Percentiles rank a stretch among this genome's conserved stretches.
Conservation (phyloP, 179 eudicot genomes). For the Amaranthus tricolor region DNA sequence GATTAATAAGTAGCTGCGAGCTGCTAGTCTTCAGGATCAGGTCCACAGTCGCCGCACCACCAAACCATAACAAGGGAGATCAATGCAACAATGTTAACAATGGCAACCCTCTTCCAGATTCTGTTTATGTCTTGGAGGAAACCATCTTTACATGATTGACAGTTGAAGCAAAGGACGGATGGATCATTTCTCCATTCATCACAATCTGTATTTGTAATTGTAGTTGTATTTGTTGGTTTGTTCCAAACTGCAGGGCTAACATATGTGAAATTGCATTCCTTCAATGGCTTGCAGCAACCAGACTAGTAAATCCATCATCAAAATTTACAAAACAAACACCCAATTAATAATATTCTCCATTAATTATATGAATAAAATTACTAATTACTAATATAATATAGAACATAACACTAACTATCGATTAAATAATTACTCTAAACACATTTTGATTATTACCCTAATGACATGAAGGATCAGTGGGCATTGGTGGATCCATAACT, state of each 20-base stretch:
- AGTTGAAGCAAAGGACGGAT: background rate
- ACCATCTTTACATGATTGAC: constrained; percentile 14
- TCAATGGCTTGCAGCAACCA: constrained; percentile 10
- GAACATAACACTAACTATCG: too few relatives aligned
- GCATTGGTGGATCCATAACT: too few relatives aligned
- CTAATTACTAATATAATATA: too few relatives aligned
- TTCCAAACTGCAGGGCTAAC: background rate
- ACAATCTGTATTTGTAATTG: background rate
- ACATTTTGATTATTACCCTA: too few relatives aligned
- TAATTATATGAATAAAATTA: too few relatives aligned
- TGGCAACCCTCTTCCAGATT: constrained; percentile 3
- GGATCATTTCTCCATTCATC: constrained; percentile 1
- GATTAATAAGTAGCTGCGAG: too few relatives aligned
- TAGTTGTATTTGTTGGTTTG: background rate
- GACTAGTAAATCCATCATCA: background rate
- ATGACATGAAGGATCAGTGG: too few relatives aligned
- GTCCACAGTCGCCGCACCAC: constrained; percentile 12
- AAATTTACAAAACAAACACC: too few relatives aligned
- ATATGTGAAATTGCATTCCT: constrained; percentile 3
- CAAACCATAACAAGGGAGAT: background rate
- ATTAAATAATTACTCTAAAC: too few relatives aligned
- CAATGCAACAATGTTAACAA: background rate
- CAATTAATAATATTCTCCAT: too few relatives aligned
- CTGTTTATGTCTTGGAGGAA: background rate
- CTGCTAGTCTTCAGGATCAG: background rate